phyloP scores from a whole-genome alignment of 2,329 filamentous ascomycete species.

The Epichloe sibirici region DNA sequence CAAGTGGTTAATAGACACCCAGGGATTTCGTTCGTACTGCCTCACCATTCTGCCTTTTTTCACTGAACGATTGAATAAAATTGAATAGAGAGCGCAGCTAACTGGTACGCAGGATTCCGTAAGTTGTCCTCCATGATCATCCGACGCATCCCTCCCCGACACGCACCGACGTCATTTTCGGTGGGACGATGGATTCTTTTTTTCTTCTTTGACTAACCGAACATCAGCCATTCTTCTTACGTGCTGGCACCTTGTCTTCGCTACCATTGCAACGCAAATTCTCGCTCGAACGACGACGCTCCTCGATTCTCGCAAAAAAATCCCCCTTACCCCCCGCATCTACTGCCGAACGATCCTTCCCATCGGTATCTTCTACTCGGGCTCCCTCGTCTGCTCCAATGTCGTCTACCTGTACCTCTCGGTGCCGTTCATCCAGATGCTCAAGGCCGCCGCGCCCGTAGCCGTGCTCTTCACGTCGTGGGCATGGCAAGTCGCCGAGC shows the following conservation, averaged over 20 bases:
- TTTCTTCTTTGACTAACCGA: background rate
- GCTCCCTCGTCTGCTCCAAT: slow-evolving; percentile 55
- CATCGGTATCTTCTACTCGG: slow-evolving; percentile 53
- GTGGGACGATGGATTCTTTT: background rate
- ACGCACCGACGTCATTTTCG: background rate
- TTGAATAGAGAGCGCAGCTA: background rate
- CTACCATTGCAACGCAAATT: slow-evolving; percentile 52
- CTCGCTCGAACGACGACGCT: slow-evolving; percentile 51
- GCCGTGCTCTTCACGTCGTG: slow-evolving; percentile 55
- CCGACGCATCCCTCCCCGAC: background rate
- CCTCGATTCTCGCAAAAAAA: slow-evolving; percentile 48
- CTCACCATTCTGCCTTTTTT: background rate
- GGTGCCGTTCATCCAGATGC: slow-evolving; percentile 59
- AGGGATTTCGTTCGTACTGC: slow-evolving; percentile 14
- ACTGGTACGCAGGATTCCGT: background rate
- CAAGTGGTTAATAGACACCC: slow-evolving; percentile 65
- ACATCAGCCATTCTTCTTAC: slow-evolving; percentile 46
- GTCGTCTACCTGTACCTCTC: slow-evolving; percentile 56
- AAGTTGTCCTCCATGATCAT: background rate
- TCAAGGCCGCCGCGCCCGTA: slow-evolving; percentile 56
- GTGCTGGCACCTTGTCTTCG: slow-evolving; percentile 57
- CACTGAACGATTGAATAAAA: background rate
- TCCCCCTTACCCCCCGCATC: slow-evolving; percentile 47
- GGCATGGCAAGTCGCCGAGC: slow-evolving; percentile 40
- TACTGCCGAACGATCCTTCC: slow-evolving; percentile 53